phyloP scores from a whole-genome alignment of 2,329 filamentous ascomycete genomes.

The Fusarium tjaetaba region DNA sequence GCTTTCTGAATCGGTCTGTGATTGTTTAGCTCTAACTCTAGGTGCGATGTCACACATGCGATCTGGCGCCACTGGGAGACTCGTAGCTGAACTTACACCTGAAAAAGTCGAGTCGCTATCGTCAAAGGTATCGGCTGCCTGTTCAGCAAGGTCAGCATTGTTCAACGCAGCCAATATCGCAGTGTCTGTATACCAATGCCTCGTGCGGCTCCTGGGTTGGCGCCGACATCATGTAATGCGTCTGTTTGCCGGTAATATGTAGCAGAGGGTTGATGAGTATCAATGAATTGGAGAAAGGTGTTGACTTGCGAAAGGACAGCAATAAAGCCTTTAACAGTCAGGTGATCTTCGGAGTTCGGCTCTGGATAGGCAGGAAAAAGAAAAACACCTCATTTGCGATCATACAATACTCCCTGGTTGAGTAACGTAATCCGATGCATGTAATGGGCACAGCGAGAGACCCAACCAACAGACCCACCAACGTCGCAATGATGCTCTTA shows the following conservation, averaged over 20 bases:
- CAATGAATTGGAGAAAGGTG: background rate
- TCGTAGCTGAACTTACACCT: background rate
- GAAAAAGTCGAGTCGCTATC: constrained; percentile 7
- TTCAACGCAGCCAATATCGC: accelerated
- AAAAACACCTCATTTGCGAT: background rate
- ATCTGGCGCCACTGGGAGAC: accelerated
- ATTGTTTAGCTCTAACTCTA: background rate
- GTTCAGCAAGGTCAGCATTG: accelerated
- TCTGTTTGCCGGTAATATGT: accelerated
- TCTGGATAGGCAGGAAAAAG: background rate
- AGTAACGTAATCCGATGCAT: constrained; percentile 1
- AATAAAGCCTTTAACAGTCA: background rate
- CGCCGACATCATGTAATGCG: background rate
- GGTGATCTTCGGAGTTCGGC: background rate
- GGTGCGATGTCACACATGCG: accelerated
- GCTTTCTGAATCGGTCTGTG: background rate
- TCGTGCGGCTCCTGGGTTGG: background rate
- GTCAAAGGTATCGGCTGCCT: background rate
- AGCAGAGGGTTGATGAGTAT: background rate
- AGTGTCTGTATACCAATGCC: background rate
- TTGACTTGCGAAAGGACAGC: background rate
- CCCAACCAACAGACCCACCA: background rate
- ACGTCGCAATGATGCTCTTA: background rate
- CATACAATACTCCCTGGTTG: background rate
- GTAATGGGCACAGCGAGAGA: background rate